phyloP scores from a whole-genome alignment of 805 yeast genomes.

The Ogataea corticis region DNA sequence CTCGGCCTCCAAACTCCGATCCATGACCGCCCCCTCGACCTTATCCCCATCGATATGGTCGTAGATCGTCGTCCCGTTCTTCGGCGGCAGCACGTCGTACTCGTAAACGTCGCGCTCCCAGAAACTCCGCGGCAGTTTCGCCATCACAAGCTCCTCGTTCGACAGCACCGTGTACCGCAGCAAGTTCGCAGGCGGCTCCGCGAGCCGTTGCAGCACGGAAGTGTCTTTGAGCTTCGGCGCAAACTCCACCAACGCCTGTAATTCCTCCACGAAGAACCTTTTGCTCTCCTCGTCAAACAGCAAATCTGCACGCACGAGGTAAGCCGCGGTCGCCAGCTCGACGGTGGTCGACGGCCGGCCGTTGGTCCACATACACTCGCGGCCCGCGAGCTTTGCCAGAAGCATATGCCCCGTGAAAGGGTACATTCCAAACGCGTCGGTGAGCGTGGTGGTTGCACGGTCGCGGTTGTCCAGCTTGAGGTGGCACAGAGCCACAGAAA shows the following conservation, averaged over 20 bases:
- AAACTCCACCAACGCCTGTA: constrained; percentile 17
- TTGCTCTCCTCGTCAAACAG: constrained; percentile 55
- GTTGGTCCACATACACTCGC: constrained; percentile 27
- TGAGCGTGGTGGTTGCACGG: constrained; percentile 49
- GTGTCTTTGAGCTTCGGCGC: constrained; percentile 18
- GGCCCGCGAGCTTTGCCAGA: constrained; percentile 47
- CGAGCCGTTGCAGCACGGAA: constrained; percentile 22
- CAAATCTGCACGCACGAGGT: constrained; percentile 52
- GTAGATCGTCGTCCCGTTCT: constrained; percentile 42
- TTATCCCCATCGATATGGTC: constrained; percentile 49
- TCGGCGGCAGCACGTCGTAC: constrained; percentile 73
- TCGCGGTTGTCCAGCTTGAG: constrained; percentile 39
- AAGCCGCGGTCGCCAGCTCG: constrained; percentile 54
- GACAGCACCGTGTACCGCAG: constrained; percentile 68
- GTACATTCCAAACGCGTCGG: constrained; percentile 52
- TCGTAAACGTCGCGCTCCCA: constrained; percentile 68
- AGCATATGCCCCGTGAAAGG: constrained; percentile 58
- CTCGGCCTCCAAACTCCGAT: constrained; percentile 23
- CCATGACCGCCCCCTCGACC: constrained; percentile 42
- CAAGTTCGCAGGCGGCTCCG: constrained; percentile 58
- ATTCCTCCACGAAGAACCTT: constrained; percentile 37
- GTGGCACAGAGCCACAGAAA: constrained; percentile 65
- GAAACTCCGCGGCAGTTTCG: constrained; percentile 58
- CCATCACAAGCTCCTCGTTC: constrained; percentile 71
- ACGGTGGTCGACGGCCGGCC: constrained; percentile 33